Evolutionary conservation across 2,329 filamentous ascomycete genomes (phyloP).

Genomic region (Aspergillus sp.): DNA sequence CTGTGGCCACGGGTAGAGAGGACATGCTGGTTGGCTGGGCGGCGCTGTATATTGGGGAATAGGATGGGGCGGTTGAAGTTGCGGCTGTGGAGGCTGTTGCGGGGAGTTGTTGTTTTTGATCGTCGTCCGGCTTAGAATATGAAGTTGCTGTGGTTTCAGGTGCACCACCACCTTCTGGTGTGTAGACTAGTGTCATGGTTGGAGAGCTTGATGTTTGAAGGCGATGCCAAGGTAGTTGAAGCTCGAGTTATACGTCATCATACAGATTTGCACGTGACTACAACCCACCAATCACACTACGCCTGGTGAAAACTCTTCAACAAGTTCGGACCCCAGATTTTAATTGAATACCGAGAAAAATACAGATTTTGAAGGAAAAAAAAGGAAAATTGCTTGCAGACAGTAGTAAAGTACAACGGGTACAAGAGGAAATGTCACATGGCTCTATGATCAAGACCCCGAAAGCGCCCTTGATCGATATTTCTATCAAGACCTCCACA

Average conservation of each 20-base stretch:
- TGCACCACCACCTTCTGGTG: not conserved
- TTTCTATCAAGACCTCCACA: slow-evolving; percentile 32
- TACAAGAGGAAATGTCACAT: slow-evolving; percentile 37
- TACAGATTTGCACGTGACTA: not conserved
- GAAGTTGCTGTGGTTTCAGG: not conserved
- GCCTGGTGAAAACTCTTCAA: not conserved
- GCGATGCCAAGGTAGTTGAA: not conserved
- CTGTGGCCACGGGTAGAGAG: not conserved
- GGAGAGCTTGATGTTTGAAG: not conserved
- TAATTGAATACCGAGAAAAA: slow-evolving; percentile 12
- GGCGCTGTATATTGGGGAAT: slow-evolving; percentile 25
- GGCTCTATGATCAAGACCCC: slow-evolving; percentile 36
- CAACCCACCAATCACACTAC: not conserved
- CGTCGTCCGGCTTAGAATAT: not conserved
- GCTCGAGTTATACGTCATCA: not conserved
- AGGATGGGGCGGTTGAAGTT: slow-evolving; percentile 25
- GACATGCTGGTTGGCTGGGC: slow-evolving; percentile 2
- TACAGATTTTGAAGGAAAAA: slow-evolving; percentile 27
- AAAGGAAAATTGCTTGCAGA: slow-evolving; percentile 38
- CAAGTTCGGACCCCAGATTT: slow-evolving; percentile 2
- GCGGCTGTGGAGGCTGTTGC: slow-evolving; percentile 9
- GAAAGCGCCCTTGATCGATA: slow-evolving; percentile 36
- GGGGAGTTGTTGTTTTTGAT: not conserved
- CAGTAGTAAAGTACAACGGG: slow-evolving; percentile 43
- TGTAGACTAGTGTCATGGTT: not conserved